Conservation (phyloP, 306 rosid species). For the Castanea mollissima region DNA sequence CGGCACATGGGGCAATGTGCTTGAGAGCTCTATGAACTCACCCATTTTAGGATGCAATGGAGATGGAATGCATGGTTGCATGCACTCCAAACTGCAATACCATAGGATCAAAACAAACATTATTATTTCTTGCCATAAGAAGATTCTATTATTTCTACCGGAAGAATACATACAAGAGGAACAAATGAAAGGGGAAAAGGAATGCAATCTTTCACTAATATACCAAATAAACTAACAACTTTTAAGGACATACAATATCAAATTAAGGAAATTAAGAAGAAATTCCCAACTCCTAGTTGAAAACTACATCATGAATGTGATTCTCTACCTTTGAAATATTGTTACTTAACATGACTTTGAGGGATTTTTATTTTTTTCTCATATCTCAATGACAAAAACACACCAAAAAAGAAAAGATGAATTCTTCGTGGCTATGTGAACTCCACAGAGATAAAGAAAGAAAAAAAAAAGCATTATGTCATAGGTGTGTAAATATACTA, state of each 20-base stretch:
- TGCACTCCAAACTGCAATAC: constrained; percentile 83
- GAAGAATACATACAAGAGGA: background rate
- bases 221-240: too few relatives aligned
- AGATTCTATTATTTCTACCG: background rate
- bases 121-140: background rate
- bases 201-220: too few relatives aligned
- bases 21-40: constrained; percentile 78
- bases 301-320: background rate
- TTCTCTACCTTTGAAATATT: background rate
- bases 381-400: too few relatives aligned
- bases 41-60: constrained; percentile 57
- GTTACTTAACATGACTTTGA: background rate
- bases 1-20: constrained; percentile 98
- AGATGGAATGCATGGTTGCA: constrained; percentile 82
- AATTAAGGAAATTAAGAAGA: too few relatives aligned
- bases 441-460: too few relatives aligned
- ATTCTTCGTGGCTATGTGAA: too few relatives aligned
- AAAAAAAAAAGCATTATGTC: too few relatives aligned
- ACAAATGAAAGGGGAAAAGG: background rate
- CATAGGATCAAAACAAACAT: background rate
- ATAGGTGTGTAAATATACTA: background rate
- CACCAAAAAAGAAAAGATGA: too few relatives aligned
- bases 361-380: too few relatives aligned
- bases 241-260: too few relatives aligned
- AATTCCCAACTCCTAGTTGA: too few relatives aligned